Evolutionary conservation across 192 early-diverging fungal genomes (phyloP).

Genomic region (Linnemannia schmuckeri): DNA sequence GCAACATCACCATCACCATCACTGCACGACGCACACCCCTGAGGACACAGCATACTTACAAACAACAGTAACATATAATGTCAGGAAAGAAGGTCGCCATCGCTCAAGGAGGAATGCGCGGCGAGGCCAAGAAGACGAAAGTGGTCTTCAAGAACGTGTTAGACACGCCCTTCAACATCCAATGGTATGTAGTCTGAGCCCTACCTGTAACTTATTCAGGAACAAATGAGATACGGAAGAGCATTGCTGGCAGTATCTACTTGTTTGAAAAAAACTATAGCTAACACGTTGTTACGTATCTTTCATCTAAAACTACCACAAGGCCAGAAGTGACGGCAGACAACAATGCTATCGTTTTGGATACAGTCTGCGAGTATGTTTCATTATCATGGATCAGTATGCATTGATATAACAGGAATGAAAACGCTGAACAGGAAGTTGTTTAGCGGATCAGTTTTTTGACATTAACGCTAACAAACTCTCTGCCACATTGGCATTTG

Average conservation of each 20-base stretch:
- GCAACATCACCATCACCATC: background rate
- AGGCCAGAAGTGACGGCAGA: conserved; percentile 45
- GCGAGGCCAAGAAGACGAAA: conserved; percentile 45
- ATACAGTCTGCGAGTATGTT: conserved; percentile 48
- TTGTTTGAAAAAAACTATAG: background rate
- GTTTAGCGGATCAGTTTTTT: background rate
- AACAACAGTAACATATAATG: background rate
- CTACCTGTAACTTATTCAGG: background rate
- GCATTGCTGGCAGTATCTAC: background rate
- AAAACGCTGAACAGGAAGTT: background rate
- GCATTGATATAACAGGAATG: background rate
- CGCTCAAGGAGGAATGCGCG: conserved; percentile 31
- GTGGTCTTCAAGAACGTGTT: conserved; percentile 42
- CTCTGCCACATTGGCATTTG: background rate
- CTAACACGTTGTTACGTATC: background rate
- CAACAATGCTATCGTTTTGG: conserved; percentile 37
- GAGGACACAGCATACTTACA: background rate
- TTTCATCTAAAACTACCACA: background rate
- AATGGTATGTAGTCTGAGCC: conserved; percentile 24
- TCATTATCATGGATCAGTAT: background rate
- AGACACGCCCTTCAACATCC: conserved; percentile 45
- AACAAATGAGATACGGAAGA: background rate
- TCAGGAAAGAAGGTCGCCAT: conserved; percentile 10
- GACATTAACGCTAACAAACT: background rate
- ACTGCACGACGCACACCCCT: background rate